Evolutionary conservation across 495 filamentous ascomycete genomes (phyloP).

Genomic region (Geopyxis carbonaria): DNA sequence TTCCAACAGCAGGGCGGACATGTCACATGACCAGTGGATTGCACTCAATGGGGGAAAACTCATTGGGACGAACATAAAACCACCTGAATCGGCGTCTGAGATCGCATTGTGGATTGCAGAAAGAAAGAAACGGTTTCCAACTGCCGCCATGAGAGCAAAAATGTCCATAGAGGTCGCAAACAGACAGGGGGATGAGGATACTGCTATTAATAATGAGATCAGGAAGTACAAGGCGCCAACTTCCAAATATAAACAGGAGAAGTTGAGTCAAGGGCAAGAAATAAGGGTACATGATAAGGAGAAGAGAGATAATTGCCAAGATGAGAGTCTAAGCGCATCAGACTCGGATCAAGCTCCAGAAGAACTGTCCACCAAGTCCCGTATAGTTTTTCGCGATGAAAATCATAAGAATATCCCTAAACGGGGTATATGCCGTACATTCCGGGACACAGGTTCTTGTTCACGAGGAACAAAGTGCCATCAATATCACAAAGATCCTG

Average conservation of each 20-base stretch:
- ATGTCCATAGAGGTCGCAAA: constrained; percentile 29
- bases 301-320: neutral
- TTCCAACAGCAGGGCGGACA: constrained; percentile 16
- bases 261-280: constrained; percentile 1
- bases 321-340: neutral
- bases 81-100: constrained; percentile 28
- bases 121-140: constrained; percentile 48
- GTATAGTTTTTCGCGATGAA: constrained; percentile 1
- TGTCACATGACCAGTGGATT: constrained; percentile 18
- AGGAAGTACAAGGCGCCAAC: neutral
- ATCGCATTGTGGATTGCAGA: constrained; percentile 51
- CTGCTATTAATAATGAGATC: neutral
- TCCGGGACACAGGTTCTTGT: neutral
- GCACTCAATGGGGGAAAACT: constrained; percentile 19
- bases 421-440: neutral
- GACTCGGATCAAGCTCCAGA: constrained; percentile 4
- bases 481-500: neutral
- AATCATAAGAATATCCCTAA: too few relatives aligned
- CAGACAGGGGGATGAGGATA: constrained; percentile 11
- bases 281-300: neutral
- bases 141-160: constrained; percentile 31
- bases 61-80: constrained; percentile 20
- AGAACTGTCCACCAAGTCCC: neutral
- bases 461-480: neutral
- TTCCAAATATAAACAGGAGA: neutral